Conservation (phyloP, 768 basidiomycete genomes). For the Rhizopogon vinicolor region DNA sequence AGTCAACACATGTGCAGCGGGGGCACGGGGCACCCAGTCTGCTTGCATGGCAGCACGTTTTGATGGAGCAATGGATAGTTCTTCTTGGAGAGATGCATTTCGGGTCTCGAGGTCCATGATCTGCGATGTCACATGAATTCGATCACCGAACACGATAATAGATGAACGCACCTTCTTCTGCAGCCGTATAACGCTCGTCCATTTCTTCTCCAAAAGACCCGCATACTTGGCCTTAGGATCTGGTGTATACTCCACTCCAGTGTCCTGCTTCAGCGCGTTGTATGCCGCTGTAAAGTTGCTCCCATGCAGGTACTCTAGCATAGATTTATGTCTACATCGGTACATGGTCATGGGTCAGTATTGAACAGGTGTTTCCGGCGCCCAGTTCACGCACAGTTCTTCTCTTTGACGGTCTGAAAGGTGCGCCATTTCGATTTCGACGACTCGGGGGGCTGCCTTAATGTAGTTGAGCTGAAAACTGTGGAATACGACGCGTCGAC, state of each 20-base stretch:
- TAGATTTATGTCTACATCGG: slow-evolving; percentile 64
- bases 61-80: slow-evolving; percentile 45
- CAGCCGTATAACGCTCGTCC: slow-evolving; percentile 92
- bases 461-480: slow-evolving; percentile 1
- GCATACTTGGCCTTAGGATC: slow-evolving; percentile 86
- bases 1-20: slow-evolving; percentile 71
- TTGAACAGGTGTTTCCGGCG: slow-evolving; percentile 6
- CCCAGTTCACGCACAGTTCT: slow-evolving; percentile 35
- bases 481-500: slow-evolving; percentile 11
- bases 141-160: slow-evolving; percentile 7
- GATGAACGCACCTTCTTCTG: slow-evolving; percentile 77
- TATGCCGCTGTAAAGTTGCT: slow-evolving; percentile 62
- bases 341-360: slow-evolving; percentile 5
- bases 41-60: slow-evolving; percentile 57
- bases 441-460: slow-evolving; percentile 6
- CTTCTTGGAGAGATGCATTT: slow-evolving; percentile 75
- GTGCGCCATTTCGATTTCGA: slow-evolving; percentile 29
- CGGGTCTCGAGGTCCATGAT: slow-evolving; percentile 94
- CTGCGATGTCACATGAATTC: slow-evolving; percentile 34
- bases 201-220: slow-evolving; percentile 94
- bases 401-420: slow-evolving; percentile 44
- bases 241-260: slow-evolving; percentile 60
- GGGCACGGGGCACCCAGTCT: slow-evolving; percentile 88
- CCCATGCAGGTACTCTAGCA: slow-evolving; percentile 72
- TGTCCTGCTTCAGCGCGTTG: slow-evolving; percentile 51